Evolutionary conservation across 2,329 filamentous ascomycete species (phyloP).

Genomic region (Colletotrichum cereale): DNA sequence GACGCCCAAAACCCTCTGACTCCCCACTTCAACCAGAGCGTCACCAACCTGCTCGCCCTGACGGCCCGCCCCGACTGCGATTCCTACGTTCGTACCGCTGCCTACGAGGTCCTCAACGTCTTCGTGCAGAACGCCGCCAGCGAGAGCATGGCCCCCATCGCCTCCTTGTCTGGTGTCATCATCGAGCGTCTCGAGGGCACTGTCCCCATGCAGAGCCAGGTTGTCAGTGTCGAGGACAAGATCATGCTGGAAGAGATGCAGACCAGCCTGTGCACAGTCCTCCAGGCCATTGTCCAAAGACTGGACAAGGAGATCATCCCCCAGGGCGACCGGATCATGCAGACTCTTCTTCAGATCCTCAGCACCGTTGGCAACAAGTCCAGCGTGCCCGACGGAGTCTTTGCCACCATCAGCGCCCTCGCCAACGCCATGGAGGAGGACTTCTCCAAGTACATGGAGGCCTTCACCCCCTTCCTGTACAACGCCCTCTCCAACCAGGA

Average conservation of each 20-base stretch:
- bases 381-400: slow-evolving; percentile 92
- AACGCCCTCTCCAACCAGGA: slow-evolving; percentile 96
- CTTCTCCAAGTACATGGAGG: slow-evolving; percentile 97
- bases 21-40: slow-evolving; percentile 92
- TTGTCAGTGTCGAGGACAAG: slow-evolving; percentile 96
- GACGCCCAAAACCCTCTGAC: slow-evolving; percentile 85
- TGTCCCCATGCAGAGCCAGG: slow-evolving; percentile 88
- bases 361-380: slow-evolving; percentile 85
- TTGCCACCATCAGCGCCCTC: slow-evolving; percentile 91
- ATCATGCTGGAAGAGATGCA: slow-evolving; percentile 98
- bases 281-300: slow-evolving; percentile 91
- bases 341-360: slow-evolving; percentile 84
- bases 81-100: slow-evolving; percentile 90
- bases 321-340: slow-evolving; percentile 95
- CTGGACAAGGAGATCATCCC: slow-evolving; percentile 92
- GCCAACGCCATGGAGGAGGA: slow-evolving; percentile 92
- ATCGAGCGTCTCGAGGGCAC: slow-evolving; percentile 93
- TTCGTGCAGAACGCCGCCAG: slow-evolving; percentile 93
- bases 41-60: slow-evolving; percentile 85
- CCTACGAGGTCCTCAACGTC: slow-evolving; percentile 95
- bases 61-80: slow-evolving; percentile 88
- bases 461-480: slow-evolving; percentile 92
- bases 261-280: slow-evolving; percentile 90
- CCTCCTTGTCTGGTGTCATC: slow-evolving; percentile 86
- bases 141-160: slow-evolving; percentile 85